These are phyloP conservation scores for Phyllachora maydis DNA, from an alignment of 2,329 filamentous ascomycete species.

Conservation along the genomic window DNA sequence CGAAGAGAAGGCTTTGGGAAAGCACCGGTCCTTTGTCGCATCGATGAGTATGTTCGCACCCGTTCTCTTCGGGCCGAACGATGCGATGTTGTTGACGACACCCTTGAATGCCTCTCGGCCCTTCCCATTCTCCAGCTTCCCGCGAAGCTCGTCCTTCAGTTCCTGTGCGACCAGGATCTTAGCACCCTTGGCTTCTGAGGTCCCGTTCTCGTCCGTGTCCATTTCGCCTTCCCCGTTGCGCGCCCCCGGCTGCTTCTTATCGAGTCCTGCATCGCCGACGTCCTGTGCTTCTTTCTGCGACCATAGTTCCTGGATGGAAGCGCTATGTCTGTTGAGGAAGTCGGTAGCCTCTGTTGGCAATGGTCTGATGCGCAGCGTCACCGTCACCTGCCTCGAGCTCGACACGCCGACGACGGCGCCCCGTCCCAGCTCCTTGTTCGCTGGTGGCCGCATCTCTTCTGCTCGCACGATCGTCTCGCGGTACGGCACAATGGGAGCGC, in stretches of 20 bases:
- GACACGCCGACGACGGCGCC: conserved; percentile 60
- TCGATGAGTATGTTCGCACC: conserved; percentile 87
- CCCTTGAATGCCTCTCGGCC: conserved; percentile 59
- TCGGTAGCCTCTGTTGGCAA: conserved; percentile 62
- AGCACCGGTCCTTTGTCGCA: conserved; percentile 48
- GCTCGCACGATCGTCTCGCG: conserved; percentile 76
- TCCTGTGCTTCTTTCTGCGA: conserved; percentile 40
- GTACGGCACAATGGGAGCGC: conserved; percentile 88
- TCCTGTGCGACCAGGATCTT: conserved; percentile 51
- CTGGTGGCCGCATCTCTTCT: conserved; percentile 80
- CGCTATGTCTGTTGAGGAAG: conserved; percentile 63
- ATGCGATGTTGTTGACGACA: conserved; percentile 60
- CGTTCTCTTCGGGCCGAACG: conserved; percentile 69
- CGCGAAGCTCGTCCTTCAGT: conserved; percentile 52
- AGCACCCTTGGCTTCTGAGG: conserved; percentile 17
- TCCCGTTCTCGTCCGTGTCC: conserved; percentile 12
- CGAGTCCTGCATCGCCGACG: conserved; percentile 6
- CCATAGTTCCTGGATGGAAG: conserved; percentile 62
- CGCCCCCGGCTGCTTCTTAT: background rate
- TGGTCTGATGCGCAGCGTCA: conserved; percentile 60
- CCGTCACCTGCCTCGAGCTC: conserved; percentile 65
- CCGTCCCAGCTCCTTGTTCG: conserved; percentile 67
- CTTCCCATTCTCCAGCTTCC: conserved; percentile 49
- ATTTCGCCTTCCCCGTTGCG: conserved; percentile 2
- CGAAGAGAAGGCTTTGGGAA: conserved; percentile 56